Percentiles rank a stretch among this genome's conserved stretches.
These are phyloP conservation scores for Trichoderma brevicompactum DNA, from an alignment of 2,329 filamentous ascomycete genomes.

Conservation along the genomic window DNA sequence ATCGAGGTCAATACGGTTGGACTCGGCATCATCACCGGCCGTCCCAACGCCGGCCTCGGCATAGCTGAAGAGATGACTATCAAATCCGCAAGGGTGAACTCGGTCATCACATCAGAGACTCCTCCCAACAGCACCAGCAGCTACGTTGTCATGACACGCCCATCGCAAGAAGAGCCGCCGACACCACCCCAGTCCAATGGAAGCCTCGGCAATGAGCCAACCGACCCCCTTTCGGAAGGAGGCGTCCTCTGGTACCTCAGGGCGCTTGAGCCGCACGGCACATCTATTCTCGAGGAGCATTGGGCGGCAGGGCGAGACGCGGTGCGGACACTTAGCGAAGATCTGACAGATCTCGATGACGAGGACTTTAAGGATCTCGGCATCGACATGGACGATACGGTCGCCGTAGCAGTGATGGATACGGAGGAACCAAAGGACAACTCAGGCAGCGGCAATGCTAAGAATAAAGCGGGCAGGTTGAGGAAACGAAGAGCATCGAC, in stretches of 20 bases:
- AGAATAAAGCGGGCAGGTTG: conserved; percentile 38
- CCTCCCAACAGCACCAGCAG: conserved; percentile 55
- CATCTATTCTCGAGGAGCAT: conserved; percentile 75
- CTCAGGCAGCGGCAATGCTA: conserved; percentile 32
- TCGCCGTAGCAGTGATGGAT: conserved; percentile 38
- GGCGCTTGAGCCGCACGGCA: conserved; percentile 77
- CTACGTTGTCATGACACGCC: conserved; percentile 43
- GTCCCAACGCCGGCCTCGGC: conserved; percentile 27
- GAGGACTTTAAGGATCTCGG: conserved; percentile 78
- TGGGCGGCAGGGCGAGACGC: conserved; percentile 68
- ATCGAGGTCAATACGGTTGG: conserved; percentile 54
- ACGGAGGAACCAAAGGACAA: conserved; percentile 35
- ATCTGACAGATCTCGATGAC: conserved; percentile 89
- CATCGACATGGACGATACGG: conserved; percentile 55
- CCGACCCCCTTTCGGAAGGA: conserved; percentile 67
- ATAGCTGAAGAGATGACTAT: conserved; percentile 36
- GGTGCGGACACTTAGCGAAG: conserved; percentile 72
- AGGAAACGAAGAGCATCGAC: conserved; percentile 44
- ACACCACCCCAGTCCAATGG: conserved; percentile 71
- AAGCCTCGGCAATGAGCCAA: conserved; percentile 54
- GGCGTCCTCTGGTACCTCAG: conserved; percentile 89
- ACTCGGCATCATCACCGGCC: conserved; percentile 37
- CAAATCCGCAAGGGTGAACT: conserved; percentile 35
- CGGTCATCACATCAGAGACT: conserved; percentile 45
- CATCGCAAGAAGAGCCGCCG: conserved; percentile 54